Evolutionary conservation across 2,329 filamentous ascomycete genomes (phyloP), one percentile per base, ranked within the genome.

Genomic region (Colletotrichum sp.): DNA sequence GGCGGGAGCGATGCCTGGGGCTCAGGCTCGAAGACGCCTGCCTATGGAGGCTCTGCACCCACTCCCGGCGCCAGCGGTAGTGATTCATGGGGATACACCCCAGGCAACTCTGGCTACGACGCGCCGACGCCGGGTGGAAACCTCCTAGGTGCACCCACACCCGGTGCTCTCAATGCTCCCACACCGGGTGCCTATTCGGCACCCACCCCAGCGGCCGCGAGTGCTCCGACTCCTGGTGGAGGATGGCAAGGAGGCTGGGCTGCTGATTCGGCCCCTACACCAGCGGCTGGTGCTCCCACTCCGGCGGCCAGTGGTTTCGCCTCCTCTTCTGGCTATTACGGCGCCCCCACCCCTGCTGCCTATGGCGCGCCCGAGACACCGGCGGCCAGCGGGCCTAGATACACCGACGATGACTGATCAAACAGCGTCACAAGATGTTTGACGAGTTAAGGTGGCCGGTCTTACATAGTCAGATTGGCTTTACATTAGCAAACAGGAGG

Each of bases 1-100:
- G 85, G 87, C 69, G 74, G 70, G n/a, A 52, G 44, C 32, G 93
- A 94, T 75, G 88, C 90, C 36, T 95, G 94, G 87, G 91, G 88
- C 16, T 88, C 90, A 6, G 92, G 94, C 8, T 94, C 93, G 34
- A 95, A 96, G 84, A 98, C 95, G 1, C 96, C 96, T 5, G 93
- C 92, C 2, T 96, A 94, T 82, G 91, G 90, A 30, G 87, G 86
- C 10, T 90, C 90, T 5, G 91, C 90, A 5, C 90, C 90, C 3
- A 92, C 91, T 1, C 90, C 90, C 0, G 90, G 89, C 12, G 90
- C 88, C 68, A 90, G 89, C 81, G 90, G 88, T 68, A 88, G 88
- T 67, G 91, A 93, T 75, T 86, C 89, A 8, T 93, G 92, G 91
- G 90, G 90, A 49, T 92, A 91, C 81, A 90, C 90, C 3, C 88